A percentile compares a stretch with the other conserved stretches of the same genome.
Conservation (phyloP, 345 rosid species). For the Acer yangbiense region DNA sequence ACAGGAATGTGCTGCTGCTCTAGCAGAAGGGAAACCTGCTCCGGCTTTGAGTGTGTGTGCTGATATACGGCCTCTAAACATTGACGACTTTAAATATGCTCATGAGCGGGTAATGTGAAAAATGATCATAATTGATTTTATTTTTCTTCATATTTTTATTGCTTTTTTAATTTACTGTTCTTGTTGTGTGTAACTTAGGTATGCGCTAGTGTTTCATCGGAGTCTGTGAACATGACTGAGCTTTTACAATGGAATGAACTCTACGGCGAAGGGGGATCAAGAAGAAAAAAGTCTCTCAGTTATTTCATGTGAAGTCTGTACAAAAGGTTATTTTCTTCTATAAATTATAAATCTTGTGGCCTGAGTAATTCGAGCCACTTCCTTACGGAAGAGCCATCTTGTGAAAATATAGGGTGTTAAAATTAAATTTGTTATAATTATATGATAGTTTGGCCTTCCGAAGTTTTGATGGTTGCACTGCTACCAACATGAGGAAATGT, state of each 20-base stretch:
- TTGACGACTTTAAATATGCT: slow-evolving; percentile 81
- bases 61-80: slow-evolving; percentile 72
- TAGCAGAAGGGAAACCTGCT: slow-evolving; percentile 70
- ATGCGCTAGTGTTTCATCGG: slow-evolving; percentile 85
- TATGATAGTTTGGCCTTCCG: slow-evolving; percentile 23
- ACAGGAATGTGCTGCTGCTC: slow-evolving; percentile 75
- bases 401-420: slow-evolving; percentile 38
- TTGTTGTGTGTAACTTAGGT: slow-evolving; percentile 46
- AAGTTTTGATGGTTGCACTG: slow-evolving; percentile 26
- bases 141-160: not conserved
- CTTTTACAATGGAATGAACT: slow-evolving; percentile 86
- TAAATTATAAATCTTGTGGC: slow-evolving; percentile 23
- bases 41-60: slow-evolving; percentile 71
- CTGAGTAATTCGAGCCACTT: slow-evolving; percentile 32
- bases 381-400: slow-evolving; percentile 33
- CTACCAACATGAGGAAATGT: slow-evolving; percentile 20
- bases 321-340: slow-evolving; percentile 33
- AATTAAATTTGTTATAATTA: slow-evolving; percentile 24
- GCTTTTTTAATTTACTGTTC: not conserved
- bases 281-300: slow-evolving; percentile 77
- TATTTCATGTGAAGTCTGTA: slow-evolving; percentile 75
- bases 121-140: not conserved
- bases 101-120: slow-evolving; percentile 66
- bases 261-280: slow-evolving; percentile 88
- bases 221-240: slow-evolving; percentile 80